These are phyloP conservation scores for Crithidia brevicula DNA, from an alignment of 208 protist genomes.

Conservation along the genomic window DNA sequence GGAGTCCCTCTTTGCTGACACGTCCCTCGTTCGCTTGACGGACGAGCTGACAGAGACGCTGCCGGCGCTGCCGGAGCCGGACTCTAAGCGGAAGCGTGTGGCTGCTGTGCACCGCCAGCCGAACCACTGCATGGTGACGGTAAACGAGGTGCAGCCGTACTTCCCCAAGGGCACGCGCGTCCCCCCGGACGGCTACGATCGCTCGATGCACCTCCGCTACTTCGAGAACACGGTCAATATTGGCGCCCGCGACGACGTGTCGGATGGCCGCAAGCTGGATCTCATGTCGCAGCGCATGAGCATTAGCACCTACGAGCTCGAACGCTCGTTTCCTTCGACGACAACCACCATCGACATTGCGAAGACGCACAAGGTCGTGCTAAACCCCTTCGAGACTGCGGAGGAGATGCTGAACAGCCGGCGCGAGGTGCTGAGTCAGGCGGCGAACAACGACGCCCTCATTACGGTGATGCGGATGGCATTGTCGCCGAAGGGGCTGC, in stretches of 20 bases:
- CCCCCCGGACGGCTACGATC: constrained; percentile 70
- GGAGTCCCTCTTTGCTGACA: constrained; percentile 66
- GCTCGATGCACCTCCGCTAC: constrained; percentile 60
- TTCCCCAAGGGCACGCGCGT: constrained; percentile 53
- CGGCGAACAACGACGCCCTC: constrained; percentile 52
- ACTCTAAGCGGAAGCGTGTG: constrained; percentile 69
- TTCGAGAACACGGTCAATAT: constrained; percentile 72
- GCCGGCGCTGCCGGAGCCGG: constrained; percentile 63
- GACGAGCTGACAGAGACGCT: constrained; percentile 71
- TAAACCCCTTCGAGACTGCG: constrained; percentile 80
- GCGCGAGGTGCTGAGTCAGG: constrained; percentile 56
- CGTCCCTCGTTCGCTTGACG: constrained; percentile 60
- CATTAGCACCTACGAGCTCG: constrained; percentile 76
- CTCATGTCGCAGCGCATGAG: constrained; percentile 75
- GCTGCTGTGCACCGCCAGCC: constrained; percentile 53
- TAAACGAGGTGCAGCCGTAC: constrained; percentile 77
- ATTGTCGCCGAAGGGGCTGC: constrained; percentile 70
- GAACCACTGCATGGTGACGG: constrained; percentile 85
- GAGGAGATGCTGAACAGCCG: constrained; percentile 63
- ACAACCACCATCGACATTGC: constrained; percentile 78
- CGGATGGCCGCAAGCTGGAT: constrained; percentile 38
- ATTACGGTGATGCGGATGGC: constrained; percentile 58
- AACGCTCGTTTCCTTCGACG: constrained; percentile 83
- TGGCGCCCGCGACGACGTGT: constrained; percentile 17
- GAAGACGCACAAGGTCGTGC: constrained; percentile 44